These are phyloP conservation scores for Kregervanrija pseudodelftensis DNA, from an alignment of 805 yeast species.

Conservation along the genomic window DNA sequence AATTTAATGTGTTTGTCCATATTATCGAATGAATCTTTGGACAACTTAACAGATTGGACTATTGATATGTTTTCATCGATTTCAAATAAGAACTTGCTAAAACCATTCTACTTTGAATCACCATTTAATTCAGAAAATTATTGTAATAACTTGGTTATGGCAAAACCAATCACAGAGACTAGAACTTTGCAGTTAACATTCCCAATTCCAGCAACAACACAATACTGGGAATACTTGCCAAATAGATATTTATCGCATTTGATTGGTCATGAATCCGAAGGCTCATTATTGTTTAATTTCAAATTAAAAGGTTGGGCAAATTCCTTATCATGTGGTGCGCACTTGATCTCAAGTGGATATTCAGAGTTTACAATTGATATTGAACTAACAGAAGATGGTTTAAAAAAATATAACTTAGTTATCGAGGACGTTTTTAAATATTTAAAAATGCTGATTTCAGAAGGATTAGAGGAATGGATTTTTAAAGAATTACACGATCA, in stretches of 20 bases:
- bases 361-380: constrained; percentile 63
- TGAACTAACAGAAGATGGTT: constrained; percentile 71
- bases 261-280: constrained; percentile 88
- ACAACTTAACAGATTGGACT: constrained; percentile 66
- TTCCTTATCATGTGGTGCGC: constrained; percentile 66
- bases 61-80: constrained; percentile 56
- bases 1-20: constrained; percentile 84
- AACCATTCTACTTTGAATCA: constrained; percentile 38
- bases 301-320: constrained; percentile 76
- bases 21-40: constrained; percentile 74
- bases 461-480: constrained; percentile 71
- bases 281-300: constrained; percentile 67
- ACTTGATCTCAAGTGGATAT: constrained; percentile 57
- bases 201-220: constrained; percentile 67
- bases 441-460: constrained; percentile 47
- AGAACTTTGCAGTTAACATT: constrained; percentile 63
- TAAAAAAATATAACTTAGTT: constrained; percentile 55
- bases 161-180: constrained; percentile 78
- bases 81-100: constrained; percentile 40
- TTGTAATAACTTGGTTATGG: constrained; percentile 47
- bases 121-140: constrained; percentile 43
- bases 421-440: constrained; percentile 62
- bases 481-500: constrained; percentile 70
- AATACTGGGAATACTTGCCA: constrained; percentile 63
- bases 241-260: constrained; percentile 69